Conservation (phyloP, 371 early-diverging fungal species). For the Mucor piriformis region DNA sequence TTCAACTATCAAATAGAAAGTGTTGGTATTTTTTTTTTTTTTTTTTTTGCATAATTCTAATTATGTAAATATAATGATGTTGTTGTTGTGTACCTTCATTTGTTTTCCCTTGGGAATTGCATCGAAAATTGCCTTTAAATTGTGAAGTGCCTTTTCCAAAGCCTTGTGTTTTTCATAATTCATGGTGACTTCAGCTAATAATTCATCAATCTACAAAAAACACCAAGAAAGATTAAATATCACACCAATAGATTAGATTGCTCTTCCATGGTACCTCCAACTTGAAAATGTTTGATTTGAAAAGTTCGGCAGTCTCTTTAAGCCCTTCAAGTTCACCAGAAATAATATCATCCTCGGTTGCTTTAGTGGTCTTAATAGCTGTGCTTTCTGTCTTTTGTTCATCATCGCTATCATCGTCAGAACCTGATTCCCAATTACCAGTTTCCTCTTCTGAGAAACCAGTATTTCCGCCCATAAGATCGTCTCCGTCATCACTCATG, state of each 20-base stretch:
- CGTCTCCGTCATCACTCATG: conserved; percentile 18
- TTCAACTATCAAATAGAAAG: conserved; percentile 34
- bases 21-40: neutral
- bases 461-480: conserved; percentile 24
- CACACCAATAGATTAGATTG: too few relatives aligned
- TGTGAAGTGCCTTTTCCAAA: conserved; percentile 77
- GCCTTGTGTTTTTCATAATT: conserved; percentile 67
- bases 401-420: conserved; percentile 50
- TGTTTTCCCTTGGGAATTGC: conserved; percentile 50
- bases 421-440: conserved; percentile 48
- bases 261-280: conserved; percentile 59
- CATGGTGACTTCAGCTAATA: conserved; percentile 73
- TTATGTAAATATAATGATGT: neutral
- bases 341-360: conserved; percentile 53
- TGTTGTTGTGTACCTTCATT: conserved; percentile 41
- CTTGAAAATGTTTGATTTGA: conserved; percentile 91
- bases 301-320: conserved; percentile 81
- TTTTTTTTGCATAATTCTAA: neutral
- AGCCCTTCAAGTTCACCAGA: conserved; percentile 88
- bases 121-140: conserved; percentile 62
- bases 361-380: conserved; percentile 32
- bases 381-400: conserved; percentile 48
- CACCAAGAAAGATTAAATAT: neutral
- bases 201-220: conserved; percentile 72
- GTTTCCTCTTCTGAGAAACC: conserved; percentile 42